Conservation (phyloP, 2,329 filamentous ascomycete species). For the Neonectria neomacrospora region DNA sequence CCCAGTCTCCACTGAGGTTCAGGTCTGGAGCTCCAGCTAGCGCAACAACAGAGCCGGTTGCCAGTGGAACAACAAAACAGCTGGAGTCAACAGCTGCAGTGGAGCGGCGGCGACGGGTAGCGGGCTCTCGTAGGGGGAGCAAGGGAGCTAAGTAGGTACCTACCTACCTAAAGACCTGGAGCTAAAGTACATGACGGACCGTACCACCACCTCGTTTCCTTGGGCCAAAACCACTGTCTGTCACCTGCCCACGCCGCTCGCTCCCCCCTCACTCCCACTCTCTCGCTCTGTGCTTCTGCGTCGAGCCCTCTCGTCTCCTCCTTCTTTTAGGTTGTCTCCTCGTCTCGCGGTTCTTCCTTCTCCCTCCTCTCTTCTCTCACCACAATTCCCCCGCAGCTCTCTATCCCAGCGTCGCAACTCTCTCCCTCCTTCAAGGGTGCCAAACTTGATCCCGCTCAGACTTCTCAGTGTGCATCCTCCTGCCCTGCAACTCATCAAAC, state of each 20-base stretch:
- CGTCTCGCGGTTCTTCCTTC: not conserved
- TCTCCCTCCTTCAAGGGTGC: conserved; percentile 4
- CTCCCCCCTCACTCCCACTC: not conserved
- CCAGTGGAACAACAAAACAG: not conserved
- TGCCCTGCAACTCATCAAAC: conserved; percentile 30
- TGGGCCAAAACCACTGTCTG: conserved; percentile 3
- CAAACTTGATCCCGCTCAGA: not conserved
- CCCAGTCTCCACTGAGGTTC: conserved; percentile 32
- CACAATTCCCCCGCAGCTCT: not conserved
- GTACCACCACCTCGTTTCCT: conserved; percentile 16
- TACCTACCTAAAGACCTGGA: not conserved
- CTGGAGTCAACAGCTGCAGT: conserved; percentile 4
- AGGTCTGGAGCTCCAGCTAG: conserved; percentile 36
- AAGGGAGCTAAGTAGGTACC: too few species aligned
- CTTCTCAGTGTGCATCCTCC: not conserved
- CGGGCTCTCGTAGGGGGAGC: not conserved
- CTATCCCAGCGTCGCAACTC: not conserved
- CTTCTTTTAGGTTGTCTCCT: not conserved
- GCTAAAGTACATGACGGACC: conserved; percentile 21
- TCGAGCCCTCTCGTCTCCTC: not conserved
- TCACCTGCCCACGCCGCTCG: conserved; percentile 16
- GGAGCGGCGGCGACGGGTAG: conserved; percentile 1
- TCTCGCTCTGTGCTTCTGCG: not conserved
- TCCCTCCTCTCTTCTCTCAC: conserved; percentile 11
- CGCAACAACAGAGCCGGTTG: conserved; percentile 15